These are phyloP conservation scores for Clarireedia sp. DNA, from an alignment of 2,329 filamentous ascomycete genomes.

Conservation along the genomic window DNA sequence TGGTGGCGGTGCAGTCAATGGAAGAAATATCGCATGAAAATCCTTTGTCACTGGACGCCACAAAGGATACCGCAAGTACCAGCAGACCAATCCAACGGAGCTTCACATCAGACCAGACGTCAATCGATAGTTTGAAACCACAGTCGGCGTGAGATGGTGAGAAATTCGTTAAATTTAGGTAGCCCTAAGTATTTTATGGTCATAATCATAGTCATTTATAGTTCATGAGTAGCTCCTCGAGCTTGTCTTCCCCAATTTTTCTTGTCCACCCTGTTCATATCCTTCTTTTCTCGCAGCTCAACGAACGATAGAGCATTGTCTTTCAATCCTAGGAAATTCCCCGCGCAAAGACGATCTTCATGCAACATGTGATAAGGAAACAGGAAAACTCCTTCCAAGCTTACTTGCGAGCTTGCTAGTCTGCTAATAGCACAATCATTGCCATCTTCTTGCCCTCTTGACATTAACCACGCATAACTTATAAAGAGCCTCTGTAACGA, in stretches of 20 bases:
- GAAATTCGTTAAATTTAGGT: conserved; percentile 6
- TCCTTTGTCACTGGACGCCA: not conserved
- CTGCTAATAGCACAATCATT: conserved; percentile 22
- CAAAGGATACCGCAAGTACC: too few relatives aligned
- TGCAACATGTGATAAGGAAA: not conserved
- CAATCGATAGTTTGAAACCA: not conserved
- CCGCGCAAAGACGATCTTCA: not conserved
- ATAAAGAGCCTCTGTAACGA: conserved; percentile 22
- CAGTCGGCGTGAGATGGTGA: not conserved
- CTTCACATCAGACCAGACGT: not conserved
- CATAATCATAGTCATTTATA: not conserved
- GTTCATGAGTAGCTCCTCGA: not conserved
- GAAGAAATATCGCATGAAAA: not conserved
- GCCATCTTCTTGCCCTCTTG: not conserved
- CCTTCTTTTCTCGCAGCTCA: not conserved
- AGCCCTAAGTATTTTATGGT: not conserved
- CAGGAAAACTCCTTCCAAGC: conserved; percentile 21
- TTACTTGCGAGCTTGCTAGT: conserved; percentile 16
- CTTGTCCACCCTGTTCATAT: not conserved
- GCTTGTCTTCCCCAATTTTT: too few relatives aligned
- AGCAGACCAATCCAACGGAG: not conserved
- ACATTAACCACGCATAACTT: not conserved
- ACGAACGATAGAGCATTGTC: not conserved
- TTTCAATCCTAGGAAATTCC: not conserved
- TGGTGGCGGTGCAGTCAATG: not conserved